A percentile compares a stretch with the other conserved stretches of the same genome.
Conservation (phyloP, 306 rosid species). For the Lathyrus aphaca region DNA sequence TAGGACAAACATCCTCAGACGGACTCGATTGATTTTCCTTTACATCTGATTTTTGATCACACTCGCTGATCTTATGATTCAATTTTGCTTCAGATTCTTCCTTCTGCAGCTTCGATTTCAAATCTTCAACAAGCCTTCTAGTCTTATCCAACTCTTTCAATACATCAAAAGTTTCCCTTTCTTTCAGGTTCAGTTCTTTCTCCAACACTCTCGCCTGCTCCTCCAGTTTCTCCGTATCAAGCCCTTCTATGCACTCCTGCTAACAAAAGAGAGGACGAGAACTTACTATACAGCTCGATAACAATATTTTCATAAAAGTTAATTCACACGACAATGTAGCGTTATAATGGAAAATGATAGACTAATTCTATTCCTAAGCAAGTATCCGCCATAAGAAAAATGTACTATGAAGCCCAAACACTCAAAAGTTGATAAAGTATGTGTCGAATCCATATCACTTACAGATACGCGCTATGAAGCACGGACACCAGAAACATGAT, state of each 20-base stretch:
- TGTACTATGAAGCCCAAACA: background rate
- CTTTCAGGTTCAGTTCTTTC: conserved; percentile 52
- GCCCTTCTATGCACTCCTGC: conserved; percentile 34
- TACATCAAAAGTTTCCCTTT: conserved; percentile 55
- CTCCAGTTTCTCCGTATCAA: conserved; percentile 36
- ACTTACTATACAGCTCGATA: conserved; percentile 5
- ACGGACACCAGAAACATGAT: too few species aligned
- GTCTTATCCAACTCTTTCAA: conserved; percentile 56
- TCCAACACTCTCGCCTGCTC: conserved; percentile 46
- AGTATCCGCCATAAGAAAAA: background rate
- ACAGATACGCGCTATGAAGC: too few species aligned
- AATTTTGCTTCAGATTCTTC: conserved; percentile 40
- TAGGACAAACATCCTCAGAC: conserved; percentile 20
- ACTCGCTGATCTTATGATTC: background rate
- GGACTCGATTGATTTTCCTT: conserved; percentile 29
- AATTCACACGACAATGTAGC: conserved; percentile 1
- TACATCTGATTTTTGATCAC: conserved; percentile 30
- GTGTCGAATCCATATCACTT: background rate
- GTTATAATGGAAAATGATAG: background rate
- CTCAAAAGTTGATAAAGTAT: background rate
- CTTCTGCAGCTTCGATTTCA: conserved; percentile 45
- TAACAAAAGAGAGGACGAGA: background rate
- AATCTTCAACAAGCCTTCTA: conserved; percentile 46
- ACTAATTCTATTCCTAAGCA: background rate
- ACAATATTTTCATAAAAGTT: conserved; percentile 3